A percentile compares a stretch with the other conserved stretches of the same genome.
Conservation (phyloP, 495 filamentous ascomycete genomes). For the Daldinia childiae region DNA sequence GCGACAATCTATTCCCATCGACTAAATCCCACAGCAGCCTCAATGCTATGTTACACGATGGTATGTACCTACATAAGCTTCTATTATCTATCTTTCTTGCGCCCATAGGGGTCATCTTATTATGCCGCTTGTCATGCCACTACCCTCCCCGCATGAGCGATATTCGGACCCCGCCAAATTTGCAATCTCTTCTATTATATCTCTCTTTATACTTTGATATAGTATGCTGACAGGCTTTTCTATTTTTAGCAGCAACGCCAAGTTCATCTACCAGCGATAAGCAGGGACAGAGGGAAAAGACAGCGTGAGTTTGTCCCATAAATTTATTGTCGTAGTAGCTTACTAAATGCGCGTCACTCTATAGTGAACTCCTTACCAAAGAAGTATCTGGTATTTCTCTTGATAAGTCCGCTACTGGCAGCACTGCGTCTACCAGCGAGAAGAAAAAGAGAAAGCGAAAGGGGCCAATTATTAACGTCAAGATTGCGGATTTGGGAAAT, state of each 20-base stretch:
- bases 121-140: slow-evolving; percentile 1
- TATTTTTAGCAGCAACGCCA: slow-evolving; percentile 26
- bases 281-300: slow-evolving; percentile 91
- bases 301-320: slow-evolving; percentile 72
- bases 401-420: slow-evolving; percentile 70
- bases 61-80: slow-evolving; percentile 58
- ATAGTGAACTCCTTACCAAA: slow-evolving; percentile 85
- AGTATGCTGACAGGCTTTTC: slow-evolving; percentile 17
- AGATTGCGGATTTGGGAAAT: slow-evolving; percentile 98
- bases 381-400: slow-evolving; percentile 96
- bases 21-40: slow-evolving; percentile 82
- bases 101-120: too few species aligned
- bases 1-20: slow-evolving; percentile 73
- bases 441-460: slow-evolving; percentile 63
- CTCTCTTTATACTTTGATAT: slow-evolving; percentile 9
- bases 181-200: neutral
- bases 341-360: slow-evolving; percentile 13
- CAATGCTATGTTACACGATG: slow-evolving; percentile 82
- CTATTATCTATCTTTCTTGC: neutral
- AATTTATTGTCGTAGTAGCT: neutral
- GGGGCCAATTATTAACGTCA: slow-evolving; percentile 88
- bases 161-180: neutral
- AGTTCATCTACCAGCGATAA: slow-evolving; percentile 59
- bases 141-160: neutral
- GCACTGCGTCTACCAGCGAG: slow-evolving; percentile 52